Evolutionary conservation across 176 grass and related monocot genomes (phyloP), one percentile per base, ranked within the genome.

Genomic region (Pontederia paniculata): DNA sequence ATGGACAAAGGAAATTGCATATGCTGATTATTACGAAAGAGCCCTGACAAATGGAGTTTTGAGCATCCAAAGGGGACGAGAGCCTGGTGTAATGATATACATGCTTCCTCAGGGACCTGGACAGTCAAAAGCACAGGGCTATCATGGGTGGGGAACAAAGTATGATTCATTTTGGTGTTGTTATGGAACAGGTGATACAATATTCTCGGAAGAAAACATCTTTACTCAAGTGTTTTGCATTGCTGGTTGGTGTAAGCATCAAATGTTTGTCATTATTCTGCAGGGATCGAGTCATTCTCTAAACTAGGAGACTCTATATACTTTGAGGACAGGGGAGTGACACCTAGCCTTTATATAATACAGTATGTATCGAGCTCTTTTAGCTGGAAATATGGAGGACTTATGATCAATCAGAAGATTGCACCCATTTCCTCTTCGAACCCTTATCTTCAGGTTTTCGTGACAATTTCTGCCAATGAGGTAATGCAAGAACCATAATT

Each of bases 31-130:
- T 77, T 98, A 98, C 10, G 87, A 98, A 65, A 83, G 77, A 45
- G 80, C 93, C 0, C 77, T 91, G 10, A 82, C 86, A 54, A 98
- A 98, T 15, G 93, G 93, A 0, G 93, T 98, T 6, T 58, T 98
- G 42, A 91, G 93, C 66, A 91, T 98, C 60, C 93, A 91, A 72
- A 88, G 93, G 67, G 86, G 86, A n/a, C 78, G 63, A 11, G 79
- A 98, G n/a, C 93, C 86, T 23, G 93, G 86, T 57, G 68, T 91
- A 18, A 91, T 98, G 86, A 98, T 98, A 52, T 98, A 98, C 76
- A 91, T 98, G 93, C 80, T 98, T n/a, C 93, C 93, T 9, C 74
- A 76, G 57, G 86, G 86, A 10, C 80, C 86, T 13, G 93, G 80
- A 21, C 76, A 52, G 53, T 91, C 93, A 5, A 98, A 98, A 59